A percentile compares a stretch with the other conserved stretches of the same genome.
Evolutionary conservation across 1,139 yeast genomes (phyloP).

Genomic region (Nakaseomyces glabratus): DNA sequence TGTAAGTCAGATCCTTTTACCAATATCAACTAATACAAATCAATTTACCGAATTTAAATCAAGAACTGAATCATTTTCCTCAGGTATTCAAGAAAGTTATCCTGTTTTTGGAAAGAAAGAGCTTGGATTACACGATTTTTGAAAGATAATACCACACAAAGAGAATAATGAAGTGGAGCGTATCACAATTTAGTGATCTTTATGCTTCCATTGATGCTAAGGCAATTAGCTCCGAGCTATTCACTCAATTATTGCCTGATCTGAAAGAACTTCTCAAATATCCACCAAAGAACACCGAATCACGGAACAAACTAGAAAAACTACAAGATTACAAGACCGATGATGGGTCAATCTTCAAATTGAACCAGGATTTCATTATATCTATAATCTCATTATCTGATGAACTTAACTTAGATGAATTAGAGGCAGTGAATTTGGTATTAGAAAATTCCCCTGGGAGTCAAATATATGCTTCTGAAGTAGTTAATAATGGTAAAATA

Average conservation of each 20-base stretch:
- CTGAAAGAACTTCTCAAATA: conserved; percentile 19
- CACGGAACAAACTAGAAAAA: conserved; percentile 47
- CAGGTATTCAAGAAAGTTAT: too few relatives aligned
- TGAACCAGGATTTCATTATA: conserved; percentile 46
- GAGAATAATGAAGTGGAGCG: conserved; percentile 24
- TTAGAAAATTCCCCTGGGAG: conserved; percentile 36
- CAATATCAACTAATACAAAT: too few relatives aligned
- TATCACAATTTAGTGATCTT: conserved; percentile 21
- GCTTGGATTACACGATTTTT: too few relatives aligned
- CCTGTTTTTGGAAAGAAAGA: too few relatives aligned
- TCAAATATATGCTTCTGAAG: conserved; percentile 30
- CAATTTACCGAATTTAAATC: too few relatives aligned
- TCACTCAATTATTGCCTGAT: conserved; percentile 22
- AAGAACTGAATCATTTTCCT: too few relatives aligned
- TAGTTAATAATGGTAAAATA: conserved; percentile 62
- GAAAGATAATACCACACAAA: too few relatives aligned
- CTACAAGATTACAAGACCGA: conserved; percentile 41
- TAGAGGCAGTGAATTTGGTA: conserved; percentile 50
- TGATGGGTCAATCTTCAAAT: conserved; percentile 39
- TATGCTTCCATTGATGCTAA: conserved; percentile 26
- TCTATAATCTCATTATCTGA: conserved; percentile 47
- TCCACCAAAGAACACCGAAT: conserved; percentile 38
- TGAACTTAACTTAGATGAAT: conserved; percentile 60
- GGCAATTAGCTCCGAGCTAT: conserved; percentile 17
- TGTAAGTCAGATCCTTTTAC: too few relatives aligned